phyloP scores from a whole-genome alignment of 2,329 filamentous ascomycete genomes.

The Exophiala sideris region DNA sequence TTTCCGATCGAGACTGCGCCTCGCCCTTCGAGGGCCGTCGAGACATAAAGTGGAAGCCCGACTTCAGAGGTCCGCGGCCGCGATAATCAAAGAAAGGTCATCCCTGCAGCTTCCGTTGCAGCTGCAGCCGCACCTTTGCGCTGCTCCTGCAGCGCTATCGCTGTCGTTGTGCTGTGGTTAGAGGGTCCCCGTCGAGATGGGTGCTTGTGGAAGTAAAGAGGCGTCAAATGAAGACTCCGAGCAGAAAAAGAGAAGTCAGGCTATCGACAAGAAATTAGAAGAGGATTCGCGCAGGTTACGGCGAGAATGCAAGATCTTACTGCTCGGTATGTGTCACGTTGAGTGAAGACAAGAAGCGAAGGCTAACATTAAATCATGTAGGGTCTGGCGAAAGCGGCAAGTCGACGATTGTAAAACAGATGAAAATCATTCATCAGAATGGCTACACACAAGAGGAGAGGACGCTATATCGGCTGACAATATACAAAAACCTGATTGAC shows the following conservation, averaged over 20 bases:
- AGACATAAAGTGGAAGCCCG: constrained; percentile 12
- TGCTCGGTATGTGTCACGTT: constrained; percentile 67
- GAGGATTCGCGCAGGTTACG: constrained; percentile 90
- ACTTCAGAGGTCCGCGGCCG: constrained; percentile 24
- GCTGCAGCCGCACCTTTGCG: constrained; percentile 25
- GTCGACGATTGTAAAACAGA: constrained; percentile 99
- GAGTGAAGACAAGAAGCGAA: background rate
- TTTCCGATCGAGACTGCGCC: constrained; percentile 6
- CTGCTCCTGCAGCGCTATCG: constrained; percentile 24
- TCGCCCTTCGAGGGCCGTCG: background rate
- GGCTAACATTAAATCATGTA: constrained; percentile 39
- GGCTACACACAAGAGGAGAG: constrained; percentile 94
- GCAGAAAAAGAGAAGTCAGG: constrained; percentile 93
- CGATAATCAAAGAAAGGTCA: constrained; percentile 13
- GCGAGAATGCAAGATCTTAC: constrained; percentile 96
- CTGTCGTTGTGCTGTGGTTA: constrained; percentile 14
- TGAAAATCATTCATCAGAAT: constrained; percentile 99
- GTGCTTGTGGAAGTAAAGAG: constrained; percentile 85
- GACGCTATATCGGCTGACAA: constrained; percentile 87
- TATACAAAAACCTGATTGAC: constrained; percentile 97
- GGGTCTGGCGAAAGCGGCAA: constrained; percentile 98
- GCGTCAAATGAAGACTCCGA: constrained; percentile 72
- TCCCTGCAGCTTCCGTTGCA: constrained; percentile 22
- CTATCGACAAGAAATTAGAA: constrained; percentile 89
- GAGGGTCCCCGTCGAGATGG: constrained; percentile 58